Conservation (phyloP, 257 asterid genomes). For the Paulownia fortunei region DNA sequence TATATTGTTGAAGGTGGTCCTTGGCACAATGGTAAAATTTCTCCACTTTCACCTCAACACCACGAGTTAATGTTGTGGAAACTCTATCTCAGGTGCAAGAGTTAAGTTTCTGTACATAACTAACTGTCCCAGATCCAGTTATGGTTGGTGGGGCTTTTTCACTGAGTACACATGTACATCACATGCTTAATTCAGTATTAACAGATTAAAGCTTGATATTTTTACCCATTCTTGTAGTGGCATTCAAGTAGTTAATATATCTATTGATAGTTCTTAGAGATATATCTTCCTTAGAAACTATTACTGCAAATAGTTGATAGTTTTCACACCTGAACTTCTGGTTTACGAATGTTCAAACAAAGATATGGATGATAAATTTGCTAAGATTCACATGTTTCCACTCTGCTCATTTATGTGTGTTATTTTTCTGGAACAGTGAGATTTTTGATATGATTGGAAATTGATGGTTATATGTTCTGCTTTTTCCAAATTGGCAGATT, state of each 20-base stretch:
- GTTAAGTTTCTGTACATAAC: not conserved
- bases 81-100: not conserved
- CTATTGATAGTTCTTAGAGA: not conserved
- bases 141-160: slow-evolving; percentile 12
- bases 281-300: not conserved
- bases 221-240: not conserved
- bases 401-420: slow-evolving; percentile 3
- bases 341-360: not conserved
- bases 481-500: slow-evolving; percentile 24
- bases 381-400: not conserved
- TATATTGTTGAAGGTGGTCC: not conserved
- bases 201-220: not conserved
- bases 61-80: not conserved
- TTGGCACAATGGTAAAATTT: not conserved
- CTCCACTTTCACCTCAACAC: not conserved
- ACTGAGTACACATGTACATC: not conserved
- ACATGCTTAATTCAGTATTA: slow-evolving; percentile 1
- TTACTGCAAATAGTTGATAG: not conserved
- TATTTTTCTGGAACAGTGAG: slow-evolving; percentile 9
- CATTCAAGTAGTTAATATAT: not conserved
- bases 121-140: not conserved
- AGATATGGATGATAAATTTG: not conserved
- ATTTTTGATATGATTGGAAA: not conserved
- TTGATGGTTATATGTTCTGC: not conserved
- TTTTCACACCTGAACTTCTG: not conserved